Evolutionary conservation across 352 stramenopile species (phyloP).

Genomic region (Phytophthora constricta): DNA sequence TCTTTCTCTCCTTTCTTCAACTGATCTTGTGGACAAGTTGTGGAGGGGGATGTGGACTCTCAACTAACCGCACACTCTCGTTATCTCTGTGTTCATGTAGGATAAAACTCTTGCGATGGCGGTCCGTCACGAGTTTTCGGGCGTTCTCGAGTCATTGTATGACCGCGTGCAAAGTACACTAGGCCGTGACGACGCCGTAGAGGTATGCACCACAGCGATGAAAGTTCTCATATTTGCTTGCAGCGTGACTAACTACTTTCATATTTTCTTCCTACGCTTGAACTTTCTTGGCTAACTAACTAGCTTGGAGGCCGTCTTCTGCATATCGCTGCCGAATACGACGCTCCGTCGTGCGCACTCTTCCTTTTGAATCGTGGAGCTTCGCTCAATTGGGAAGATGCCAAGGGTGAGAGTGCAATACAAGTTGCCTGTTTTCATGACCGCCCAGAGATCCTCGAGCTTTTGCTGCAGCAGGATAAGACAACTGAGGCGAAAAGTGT

Average conservation of each 20-base stretch:
- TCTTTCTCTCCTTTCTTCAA: conserved; percentile 8
- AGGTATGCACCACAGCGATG: too few relatives aligned
- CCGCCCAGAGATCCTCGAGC: conserved; percentile 19
- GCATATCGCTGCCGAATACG: conserved; percentile 22
- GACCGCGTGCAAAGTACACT: conserved; percentile 17
- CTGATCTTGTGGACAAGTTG: neutral
- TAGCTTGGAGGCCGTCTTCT: conserved; percentile 26
- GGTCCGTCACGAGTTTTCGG: conserved; percentile 21
- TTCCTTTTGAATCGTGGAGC: conserved; percentile 17
- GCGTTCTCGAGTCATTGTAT: conserved; percentile 26
- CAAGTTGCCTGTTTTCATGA: conserved; percentile 21
- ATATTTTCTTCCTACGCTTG: neutral
- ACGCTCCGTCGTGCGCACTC: conserved; percentile 17
- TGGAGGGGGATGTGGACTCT: neutral
- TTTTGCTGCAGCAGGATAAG: conserved; percentile 10
- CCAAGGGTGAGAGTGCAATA: conserved; percentile 12
- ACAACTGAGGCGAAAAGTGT: neutral
- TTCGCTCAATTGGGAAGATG: conserved; percentile 16
- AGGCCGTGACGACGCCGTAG: conserved; percentile 1
- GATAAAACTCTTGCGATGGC: conserved; percentile 33
- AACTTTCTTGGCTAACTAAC: neutral
- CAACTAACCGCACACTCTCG: neutral
- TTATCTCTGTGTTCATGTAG: conserved; percentile 1
- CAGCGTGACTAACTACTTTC: neutral
- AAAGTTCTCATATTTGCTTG: too few relatives aligned